phyloP scores from a whole-genome alignment of 140 eudicot genomes.

The Ambrosia hybrid region DNA sequence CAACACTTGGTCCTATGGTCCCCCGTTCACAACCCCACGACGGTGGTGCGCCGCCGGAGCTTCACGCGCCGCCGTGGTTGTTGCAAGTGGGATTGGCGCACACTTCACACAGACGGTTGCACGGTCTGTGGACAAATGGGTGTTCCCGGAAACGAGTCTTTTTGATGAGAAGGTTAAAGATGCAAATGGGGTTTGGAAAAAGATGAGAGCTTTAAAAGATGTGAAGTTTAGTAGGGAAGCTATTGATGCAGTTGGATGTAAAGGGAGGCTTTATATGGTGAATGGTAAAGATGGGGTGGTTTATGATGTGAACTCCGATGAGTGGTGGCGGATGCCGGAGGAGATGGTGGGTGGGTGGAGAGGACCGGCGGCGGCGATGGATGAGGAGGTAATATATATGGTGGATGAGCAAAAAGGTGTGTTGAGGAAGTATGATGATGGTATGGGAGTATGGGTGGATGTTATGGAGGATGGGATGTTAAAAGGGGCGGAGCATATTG shows the following conservation, averaged over 20 bases:
- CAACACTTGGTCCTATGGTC: conserved; percentile 47
- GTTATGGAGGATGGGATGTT: conserved; percentile 43
- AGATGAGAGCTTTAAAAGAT: conserved; percentile 45
- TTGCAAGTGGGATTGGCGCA: conserved; percentile 80
- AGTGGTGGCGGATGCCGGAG: conserved; percentile 75
- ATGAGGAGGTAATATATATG: conserved; percentile 53
- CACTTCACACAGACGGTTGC: conserved; percentile 55
- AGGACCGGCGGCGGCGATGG: conserved; percentile 92
- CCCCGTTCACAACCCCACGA: conserved; percentile 46
- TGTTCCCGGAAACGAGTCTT: conserved; percentile 10
- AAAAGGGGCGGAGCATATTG: conserved; percentile 53
- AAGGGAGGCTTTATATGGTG: conserved; percentile 70
- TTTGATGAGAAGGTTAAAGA: background rate
- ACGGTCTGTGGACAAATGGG: conserved; percentile 73
- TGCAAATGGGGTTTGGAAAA: conserved; percentile 45
- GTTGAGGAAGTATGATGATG: conserved; percentile 49
- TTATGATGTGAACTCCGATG: conserved; percentile 49
- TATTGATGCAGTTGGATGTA: conserved; percentile 70
- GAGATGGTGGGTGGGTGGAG: conserved; percentile 84
- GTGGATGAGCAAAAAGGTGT: conserved; percentile 65
- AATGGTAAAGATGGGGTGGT: conserved; percentile 72
- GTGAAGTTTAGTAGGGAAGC: conserved; percentile 70
- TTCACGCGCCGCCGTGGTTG: conserved; percentile 41
- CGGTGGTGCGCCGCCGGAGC: conserved; percentile 69
- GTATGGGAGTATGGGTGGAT: conserved; percentile 49